phyloP scores from a whole-genome alignment of 352 stramenopile species.

The Globisporangium lucens region DNA sequence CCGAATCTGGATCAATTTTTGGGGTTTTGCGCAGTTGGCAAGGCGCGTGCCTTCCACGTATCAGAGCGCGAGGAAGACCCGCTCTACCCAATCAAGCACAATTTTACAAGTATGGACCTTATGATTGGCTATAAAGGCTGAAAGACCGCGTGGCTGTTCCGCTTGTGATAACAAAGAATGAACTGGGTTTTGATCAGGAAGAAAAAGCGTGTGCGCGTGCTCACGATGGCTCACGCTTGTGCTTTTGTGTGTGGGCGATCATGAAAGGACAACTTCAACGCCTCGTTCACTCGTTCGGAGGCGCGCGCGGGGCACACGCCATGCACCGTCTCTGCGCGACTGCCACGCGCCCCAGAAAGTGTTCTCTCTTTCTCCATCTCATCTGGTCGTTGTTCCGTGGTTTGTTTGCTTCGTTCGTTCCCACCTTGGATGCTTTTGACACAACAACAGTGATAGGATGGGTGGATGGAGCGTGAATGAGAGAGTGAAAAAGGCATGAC shows the following conservation, averaged over 20 bases:
- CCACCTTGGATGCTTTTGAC: neutral
- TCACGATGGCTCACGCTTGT: neutral
- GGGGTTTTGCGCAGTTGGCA: neutral
- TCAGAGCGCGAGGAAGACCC: neutral
- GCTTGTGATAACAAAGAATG: neutral
- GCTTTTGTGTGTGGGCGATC: neutral
- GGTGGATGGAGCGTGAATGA: too few species aligned
- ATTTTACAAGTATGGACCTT: neutral
- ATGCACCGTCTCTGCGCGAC: slow-evolving; percentile 4
- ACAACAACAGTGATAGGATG: neutral
- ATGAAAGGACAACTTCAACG: slow-evolving; percentile 4
- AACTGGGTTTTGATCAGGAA: neutral
- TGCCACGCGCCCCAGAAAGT: neutral
- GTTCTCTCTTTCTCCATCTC: neutral
- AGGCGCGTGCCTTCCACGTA: slow-evolving; percentile 1
- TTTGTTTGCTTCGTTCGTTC: neutral
- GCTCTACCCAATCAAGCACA: neutral
- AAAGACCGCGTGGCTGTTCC: neutral
- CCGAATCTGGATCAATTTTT: neutral
- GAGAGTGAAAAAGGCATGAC: too few species aligned
- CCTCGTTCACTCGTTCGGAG: neutral
- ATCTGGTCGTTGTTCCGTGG: neutral
- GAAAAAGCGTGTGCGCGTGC: neutral
- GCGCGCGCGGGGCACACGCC: slow-evolving; percentile 5
- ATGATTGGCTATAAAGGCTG: neutral